Evolutionary conservation across 2,329 filamentous ascomycete species (phyloP), one percentile per base, ranked within the genome.

Genomic region (Calycina marina): DNA sequence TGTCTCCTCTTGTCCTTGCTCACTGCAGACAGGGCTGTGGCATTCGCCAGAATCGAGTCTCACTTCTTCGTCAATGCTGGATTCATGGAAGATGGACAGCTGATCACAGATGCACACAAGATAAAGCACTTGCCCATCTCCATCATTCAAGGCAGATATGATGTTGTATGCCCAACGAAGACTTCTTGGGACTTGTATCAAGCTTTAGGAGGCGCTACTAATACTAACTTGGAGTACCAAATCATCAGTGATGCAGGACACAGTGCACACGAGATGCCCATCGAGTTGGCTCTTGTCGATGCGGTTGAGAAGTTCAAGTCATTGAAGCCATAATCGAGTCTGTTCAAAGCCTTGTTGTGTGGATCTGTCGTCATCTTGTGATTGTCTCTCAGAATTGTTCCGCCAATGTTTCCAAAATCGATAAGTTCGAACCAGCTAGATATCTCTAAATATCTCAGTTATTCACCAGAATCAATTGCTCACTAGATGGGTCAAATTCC

Each of bases 91-190:
- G 57, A 61, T 10, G 57, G 56, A 0, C 56, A 61, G 34, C 40
- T 63, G 18, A 39, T 52, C 13, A 30, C 40, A 11, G 44, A 48
- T 8, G 46, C 45, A 2, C 35, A 44, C 18, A 49, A 49, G 31
- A 50, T 53, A 35, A 43, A 40, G 28, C 45, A 49, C 33, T 33
- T 51, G 3, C 44, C 50, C 3, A 51, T 45, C 10, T 41, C 50
- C 6, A 60, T 63, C 24, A 50, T 62, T 10, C 59, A 63, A 38
- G 60, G 60, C 1, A 51, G 60, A n/a, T 60, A 61, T 31, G 60
- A 62, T 43, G 44, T 62, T 10, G 55, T 62, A 3, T 62, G 59
- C 38, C 57, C 60, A 4, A 52, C 58, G 3, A 51, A 55, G 34
- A 58, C 56, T 12, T 56, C 56, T 12, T 62, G 56, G 56, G 55